Evolutionary conservation across 345 rosid species (phyloP), one percentile per base, ranked within the genome.

Genomic region (Barbarea vulgaris): DNA sequence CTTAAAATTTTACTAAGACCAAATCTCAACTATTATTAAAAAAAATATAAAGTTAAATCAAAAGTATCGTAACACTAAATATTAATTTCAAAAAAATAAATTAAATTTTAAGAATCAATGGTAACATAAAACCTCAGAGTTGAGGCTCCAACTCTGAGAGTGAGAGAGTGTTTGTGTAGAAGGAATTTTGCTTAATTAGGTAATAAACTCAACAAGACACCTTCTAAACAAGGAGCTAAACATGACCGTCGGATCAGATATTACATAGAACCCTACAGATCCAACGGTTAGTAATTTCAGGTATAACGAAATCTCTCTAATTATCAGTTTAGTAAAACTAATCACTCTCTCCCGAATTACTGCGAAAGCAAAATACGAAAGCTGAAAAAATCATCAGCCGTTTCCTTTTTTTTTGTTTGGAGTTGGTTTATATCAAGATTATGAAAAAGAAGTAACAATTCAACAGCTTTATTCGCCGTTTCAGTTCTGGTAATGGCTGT

Each of bases 341-440:
- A 21, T 62, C 44, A 51, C 47, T 64, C 55, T 21, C 57, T 64
- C 77, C 71, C 50, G 10, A 74, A 46, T 73, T n/a, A 55, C 71
- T 64, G 65, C 47, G 37, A 63, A 73, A 73, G 77, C n/a, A n/a
- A n/a, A n/a, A n/a, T n/a, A n/a, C n/a, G n/a, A n/a, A n/a, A n/a
- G n/a, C 74, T 57, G 33, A 31, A 41, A 27, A 30, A 39, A 7
- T 14, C 47, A 27, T 25, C 10, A 25, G 18, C 31, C 14, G 24
- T 2, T 22, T 13, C 5, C 5, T 9, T 7, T 22, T 13, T 11
- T 17, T 71, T 34, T 11, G 3, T 3, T 9, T 36, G 0, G 41
- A 34, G 39, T 36, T 36, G 44, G 12, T 15, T 13, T 12, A 39
- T 3, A 6, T 13, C 7, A 41, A 1, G 17, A 41, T 14, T 1